Conservation (phyloP, 1,284 basidiomycete species). For the Sanghuangporus sanghuang region DNA sequence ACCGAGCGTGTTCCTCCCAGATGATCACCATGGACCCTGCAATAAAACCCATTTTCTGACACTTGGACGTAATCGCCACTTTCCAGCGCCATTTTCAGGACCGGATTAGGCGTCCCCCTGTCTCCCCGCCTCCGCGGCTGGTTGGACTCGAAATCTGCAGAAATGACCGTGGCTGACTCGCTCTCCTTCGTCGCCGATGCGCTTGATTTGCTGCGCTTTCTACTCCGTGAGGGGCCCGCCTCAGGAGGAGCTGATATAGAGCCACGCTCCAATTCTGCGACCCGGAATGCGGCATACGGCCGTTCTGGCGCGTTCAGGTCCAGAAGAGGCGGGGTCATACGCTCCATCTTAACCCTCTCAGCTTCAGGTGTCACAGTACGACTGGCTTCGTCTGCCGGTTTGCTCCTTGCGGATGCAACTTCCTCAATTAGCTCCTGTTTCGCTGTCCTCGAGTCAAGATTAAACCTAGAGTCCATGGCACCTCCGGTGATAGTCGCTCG, state of each 20-base stretch:
- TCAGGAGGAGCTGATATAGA: neutral
- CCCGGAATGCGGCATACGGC: neutral
- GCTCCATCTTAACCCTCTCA: neutral
- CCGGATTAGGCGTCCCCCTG: neutral
- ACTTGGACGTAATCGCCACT: neutral
- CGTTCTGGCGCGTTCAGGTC: neutral
- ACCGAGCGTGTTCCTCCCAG: conserved; percentile 1
- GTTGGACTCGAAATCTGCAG: neutral
- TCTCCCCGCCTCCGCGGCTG: neutral
- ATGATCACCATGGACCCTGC: neutral
- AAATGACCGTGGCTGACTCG: neutral
- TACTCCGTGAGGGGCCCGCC: neutral
- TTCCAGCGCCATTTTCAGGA: neutral
- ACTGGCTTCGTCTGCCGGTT: neutral
- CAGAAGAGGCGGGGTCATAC: neutral
- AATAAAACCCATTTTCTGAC: neutral
- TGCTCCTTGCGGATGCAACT: neutral
- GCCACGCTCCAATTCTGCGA: neutral
- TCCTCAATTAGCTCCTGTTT: neutral
- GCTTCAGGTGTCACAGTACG: neutral
- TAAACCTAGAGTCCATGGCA: neutral
- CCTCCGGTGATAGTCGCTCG: neutral
- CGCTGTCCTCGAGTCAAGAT: neutral
- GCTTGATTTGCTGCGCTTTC: neutral
- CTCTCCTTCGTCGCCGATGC: neutral